Evolutionary conservation across 306 rosid species (phyloP).

Genomic region (Gillenia trifoliata): DNA sequence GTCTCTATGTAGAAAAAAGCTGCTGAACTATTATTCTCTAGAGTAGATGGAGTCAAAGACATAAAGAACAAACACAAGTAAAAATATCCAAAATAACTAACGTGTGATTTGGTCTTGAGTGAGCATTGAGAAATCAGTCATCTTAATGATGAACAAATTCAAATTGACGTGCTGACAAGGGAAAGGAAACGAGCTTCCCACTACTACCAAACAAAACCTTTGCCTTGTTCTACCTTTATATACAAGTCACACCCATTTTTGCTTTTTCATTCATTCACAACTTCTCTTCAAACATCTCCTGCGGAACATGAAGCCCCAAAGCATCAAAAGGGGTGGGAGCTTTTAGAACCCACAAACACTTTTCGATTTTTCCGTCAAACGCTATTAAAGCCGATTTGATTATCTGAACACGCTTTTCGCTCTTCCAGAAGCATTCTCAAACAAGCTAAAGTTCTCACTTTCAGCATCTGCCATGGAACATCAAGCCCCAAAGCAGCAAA

Average conservation of each 20-base stretch:
- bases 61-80: slow-evolving; percentile 1
- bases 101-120: slow-evolving; percentile 7
- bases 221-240: background rate
- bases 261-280: background rate
- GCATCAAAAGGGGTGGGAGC: background rate
- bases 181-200: slow-evolving; percentile 66
- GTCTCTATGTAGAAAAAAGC: too few relatives aligned
- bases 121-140: slow-evolving; percentile 10
- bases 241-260: background rate
- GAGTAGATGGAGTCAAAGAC: background rate
- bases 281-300: background rate
- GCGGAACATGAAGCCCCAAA: slow-evolving; percentile 8
- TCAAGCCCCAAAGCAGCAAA: slow-evolving; percentile 16
- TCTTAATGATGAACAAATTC: background rate
- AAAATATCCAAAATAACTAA: slow-evolving; percentile 9
- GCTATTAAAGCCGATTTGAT: background rate
- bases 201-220: slow-evolving; percentile 23
- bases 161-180: slow-evolving; percentile 15
- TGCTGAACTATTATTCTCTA: too few relatives aligned
- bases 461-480: slow-evolving; percentile 20
- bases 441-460: background rate
- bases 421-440: background rate
- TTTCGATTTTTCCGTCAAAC: background rate
- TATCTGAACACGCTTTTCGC: background rate
- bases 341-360: too few relatives aligned